A percentile compares a stretch with the other conserved stretches of the same genome.
phyloP scores from a whole-genome alignment of 345 rosid species.

The Corchorus capsularis region DNA sequence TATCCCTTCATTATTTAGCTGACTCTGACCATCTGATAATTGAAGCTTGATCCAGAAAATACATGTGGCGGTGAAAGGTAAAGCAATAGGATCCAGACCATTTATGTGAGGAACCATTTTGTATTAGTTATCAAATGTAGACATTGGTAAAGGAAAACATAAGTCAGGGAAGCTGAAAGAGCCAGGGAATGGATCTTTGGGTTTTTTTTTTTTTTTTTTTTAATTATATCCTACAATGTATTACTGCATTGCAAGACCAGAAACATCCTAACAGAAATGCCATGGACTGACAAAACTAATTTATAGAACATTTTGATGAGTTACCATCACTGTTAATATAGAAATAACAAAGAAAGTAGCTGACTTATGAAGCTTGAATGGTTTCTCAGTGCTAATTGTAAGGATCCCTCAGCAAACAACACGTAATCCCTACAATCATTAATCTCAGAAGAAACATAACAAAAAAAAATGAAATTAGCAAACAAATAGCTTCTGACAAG shows the following conservation, averaged over 20 bases:
- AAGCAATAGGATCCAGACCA: neutral
- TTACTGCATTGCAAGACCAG: neutral
- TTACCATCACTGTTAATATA: neutral
- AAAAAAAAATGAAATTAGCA: neutral
- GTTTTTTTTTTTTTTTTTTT: neutral
- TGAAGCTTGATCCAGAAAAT: neutral
- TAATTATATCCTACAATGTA: neutral
- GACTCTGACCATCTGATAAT: neutral
- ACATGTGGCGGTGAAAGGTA: neutral
- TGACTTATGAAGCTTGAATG: neutral
- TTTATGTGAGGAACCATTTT: neutral
- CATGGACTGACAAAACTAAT: neutral
- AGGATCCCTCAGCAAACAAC: neutral
- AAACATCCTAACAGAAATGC: neutral
- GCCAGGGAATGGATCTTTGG: neutral
- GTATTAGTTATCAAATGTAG: neutral
- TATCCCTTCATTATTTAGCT: neutral
- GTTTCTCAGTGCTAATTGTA: neutral
- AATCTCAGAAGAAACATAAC: neutral
- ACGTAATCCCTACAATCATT: neutral
- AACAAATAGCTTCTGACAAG: constrained; percentile 8
- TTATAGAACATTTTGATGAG: neutral
- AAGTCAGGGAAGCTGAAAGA: neutral
- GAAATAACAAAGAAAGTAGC: neutral
- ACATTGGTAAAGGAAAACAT: neutral